Conservation (phyloP, 2,329 filamentous ascomycete genomes). For the Colletotrichum euphorbiae region DNA sequence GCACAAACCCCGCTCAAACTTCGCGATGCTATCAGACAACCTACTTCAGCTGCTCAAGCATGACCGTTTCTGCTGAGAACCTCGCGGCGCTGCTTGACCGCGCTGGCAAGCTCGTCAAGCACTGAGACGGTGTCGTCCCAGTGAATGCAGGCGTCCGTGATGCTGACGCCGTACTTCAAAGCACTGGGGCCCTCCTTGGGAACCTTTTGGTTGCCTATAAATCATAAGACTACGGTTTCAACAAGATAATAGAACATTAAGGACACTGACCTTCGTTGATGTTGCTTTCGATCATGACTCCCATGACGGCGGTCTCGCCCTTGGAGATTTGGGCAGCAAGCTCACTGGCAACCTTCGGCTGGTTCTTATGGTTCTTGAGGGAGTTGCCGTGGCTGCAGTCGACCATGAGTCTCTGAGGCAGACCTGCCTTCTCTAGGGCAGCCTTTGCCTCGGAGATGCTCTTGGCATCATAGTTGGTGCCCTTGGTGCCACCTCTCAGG, state of each 20-base stretch:
- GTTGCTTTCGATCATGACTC: slow-evolving; percentile 99
- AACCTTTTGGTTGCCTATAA: slow-evolving; percentile 85
- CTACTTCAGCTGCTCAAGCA: slow-evolving; percentile 2
- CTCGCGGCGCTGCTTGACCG: slow-evolving; percentile 79
- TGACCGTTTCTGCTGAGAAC: slow-evolving; percentile 42
- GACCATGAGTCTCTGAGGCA: slow-evolving; percentile 88
- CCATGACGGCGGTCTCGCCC: slow-evolving; percentile 90
- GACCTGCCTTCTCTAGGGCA: slow-evolving; percentile 78
- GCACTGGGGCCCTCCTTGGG: slow-evolving; percentile 85
- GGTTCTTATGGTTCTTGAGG: slow-evolving; percentile 95
- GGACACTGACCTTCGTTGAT: slow-evolving; percentile 84
- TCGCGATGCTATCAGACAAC: slow-evolving; percentile 1
- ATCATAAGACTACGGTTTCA: slow-evolving; percentile 44
- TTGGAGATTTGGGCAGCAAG: slow-evolving; percentile 86
- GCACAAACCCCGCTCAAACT: slow-evolving; percentile 1
- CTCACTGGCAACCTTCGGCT: slow-evolving; percentile 88
- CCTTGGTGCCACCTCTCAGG: slow-evolving; percentile 89
- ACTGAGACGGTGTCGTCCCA: slow-evolving; percentile 91
- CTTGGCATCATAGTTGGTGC: slow-evolving; percentile 91
- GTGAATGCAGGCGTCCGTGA: slow-evolving; percentile 96
- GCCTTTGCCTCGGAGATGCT: slow-evolving; percentile 88
- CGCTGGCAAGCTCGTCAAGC: slow-evolving; percentile 80
- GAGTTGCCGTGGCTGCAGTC: slow-evolving; percentile 99
- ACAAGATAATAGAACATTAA: background rate
- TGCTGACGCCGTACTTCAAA: slow-evolving; percentile 93